Base-by-base conservation (phyloP, 108 stramenopile species). In the Thalassiosira profunda region DNA sequence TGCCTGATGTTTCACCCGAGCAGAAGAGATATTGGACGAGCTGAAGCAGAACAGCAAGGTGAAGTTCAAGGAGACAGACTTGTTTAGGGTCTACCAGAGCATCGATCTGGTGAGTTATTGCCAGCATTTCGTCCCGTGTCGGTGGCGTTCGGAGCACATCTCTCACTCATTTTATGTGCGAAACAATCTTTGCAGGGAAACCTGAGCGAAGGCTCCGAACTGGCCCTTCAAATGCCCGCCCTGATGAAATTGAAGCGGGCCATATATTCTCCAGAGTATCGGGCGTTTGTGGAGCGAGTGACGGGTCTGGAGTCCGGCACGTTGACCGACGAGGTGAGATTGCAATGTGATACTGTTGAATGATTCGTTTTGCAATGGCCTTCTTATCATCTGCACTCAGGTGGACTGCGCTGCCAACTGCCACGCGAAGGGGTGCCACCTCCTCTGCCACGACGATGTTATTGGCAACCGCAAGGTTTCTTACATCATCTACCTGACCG, bases 371-470 rank as follows among this genome's bases (percentile, higher is more conserved):
- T n/a, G n/a, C n/a, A n/a, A n/a, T n/a, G n/a, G n/a, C n/a, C n/a
- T 6, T 12, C 7, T 28, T 11, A 10, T 28, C 55, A 29, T 7
- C 8, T 31, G 14, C 23, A 31, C n/a, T n/a, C 63, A 74, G 48
- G 91, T 98, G 37, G 98, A 98, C 71, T 95, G 95, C 74, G 96
- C 96, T 46, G 93, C 88, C 61, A 98, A 98, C 66, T 94, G 95
- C 54, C 97, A 98, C 66, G 84, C 93, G 1, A 85, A 85, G 34
- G 95, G 96, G 0, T 97, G 98, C 72, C 98, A 98, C 74, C 79
- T 98, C 45, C 80, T 98, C 1, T 98, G 97, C 73, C 98, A 98
- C 71, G 98, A 98, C 58, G 98, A 98, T 74, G 97, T 98, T 34
- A 98, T 98, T 68, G 96, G 96, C 0, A 97, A 93, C 0, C 64